phyloP scores from a whole-genome alignment of 2,329 filamentous ascomycete species.

The Cryphonectria naterciae region DNA sequence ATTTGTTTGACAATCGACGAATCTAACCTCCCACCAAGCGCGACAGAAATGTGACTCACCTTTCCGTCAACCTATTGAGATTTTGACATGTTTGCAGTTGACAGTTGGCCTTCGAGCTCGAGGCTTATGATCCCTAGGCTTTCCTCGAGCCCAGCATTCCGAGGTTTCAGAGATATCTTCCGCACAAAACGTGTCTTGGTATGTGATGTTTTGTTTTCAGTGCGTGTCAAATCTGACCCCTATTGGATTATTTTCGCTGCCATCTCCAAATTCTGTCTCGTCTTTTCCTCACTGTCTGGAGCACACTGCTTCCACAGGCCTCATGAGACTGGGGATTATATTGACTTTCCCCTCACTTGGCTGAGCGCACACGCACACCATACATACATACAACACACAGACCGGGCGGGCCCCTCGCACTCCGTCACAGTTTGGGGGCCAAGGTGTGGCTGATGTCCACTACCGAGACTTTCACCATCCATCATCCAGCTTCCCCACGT shows the following conservation, averaged over 20 bases:
- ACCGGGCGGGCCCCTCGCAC: background rate
- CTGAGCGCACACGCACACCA: background rate
- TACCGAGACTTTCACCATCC: conserved; percentile 18
- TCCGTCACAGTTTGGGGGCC: background rate
- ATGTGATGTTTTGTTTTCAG: background rate
- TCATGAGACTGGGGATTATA: conserved; percentile 4
- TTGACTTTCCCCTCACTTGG: conserved; percentile 11
- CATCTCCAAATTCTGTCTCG: conserved; percentile 15
- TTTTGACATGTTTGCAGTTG: conserved; percentile 14
- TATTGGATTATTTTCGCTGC: background rate
- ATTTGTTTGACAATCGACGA: background rate
- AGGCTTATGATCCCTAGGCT: background rate
- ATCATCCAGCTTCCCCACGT: conserved; percentile 25
- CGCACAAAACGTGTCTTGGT: conserved; percentile 9
- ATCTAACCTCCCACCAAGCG: background rate
- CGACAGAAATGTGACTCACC: conserved; percentile 1
- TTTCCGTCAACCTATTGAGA: conserved; percentile 2
- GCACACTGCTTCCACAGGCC: background rate
- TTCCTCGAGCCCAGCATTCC: background rate
- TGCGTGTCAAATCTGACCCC: background rate
- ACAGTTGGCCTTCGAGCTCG: conserved; percentile 7
- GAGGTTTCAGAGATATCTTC: background rate
- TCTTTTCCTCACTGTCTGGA: background rate
- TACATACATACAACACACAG: background rate
- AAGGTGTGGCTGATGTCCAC: conserved; percentile 17